phyloP scores from a whole-genome alignment of 2,329 filamentous ascomycete genomes.

The Penicillium nordicum region DNA sequence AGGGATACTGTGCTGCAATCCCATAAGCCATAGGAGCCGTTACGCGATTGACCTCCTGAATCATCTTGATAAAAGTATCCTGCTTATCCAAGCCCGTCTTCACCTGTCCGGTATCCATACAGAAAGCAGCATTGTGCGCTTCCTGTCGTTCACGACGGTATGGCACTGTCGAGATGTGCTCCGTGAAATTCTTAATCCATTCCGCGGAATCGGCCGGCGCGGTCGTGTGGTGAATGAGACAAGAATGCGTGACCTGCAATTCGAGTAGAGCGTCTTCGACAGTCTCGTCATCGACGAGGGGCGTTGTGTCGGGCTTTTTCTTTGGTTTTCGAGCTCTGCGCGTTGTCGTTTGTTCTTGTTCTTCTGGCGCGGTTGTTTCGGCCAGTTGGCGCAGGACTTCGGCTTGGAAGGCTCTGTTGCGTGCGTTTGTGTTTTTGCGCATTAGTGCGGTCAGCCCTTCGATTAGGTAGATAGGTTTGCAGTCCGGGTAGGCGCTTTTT shows the following conservation, averaged over 20 bases:
- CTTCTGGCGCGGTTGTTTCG: slow-evolving; percentile 33
- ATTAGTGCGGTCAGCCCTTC: slow-evolving; percentile 66
- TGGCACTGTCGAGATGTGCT: slow-evolving; percentile 72
- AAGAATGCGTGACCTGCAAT: slow-evolving; percentile 65
- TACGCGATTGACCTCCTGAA: slow-evolving; percentile 70
- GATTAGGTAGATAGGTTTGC: slow-evolving; percentile 65
- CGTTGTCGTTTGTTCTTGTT: slow-evolving; percentile 18
- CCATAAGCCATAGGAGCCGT: slow-evolving; percentile 71
- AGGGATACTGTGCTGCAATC: slow-evolving; percentile 60
- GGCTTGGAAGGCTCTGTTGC: slow-evolving; percentile 65
- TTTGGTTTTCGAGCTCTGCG: slow-evolving; percentile 30
- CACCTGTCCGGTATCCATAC: slow-evolving; percentile 76
- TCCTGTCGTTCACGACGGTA: slow-evolving; percentile 56
- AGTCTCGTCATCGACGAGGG: slow-evolving; percentile 62
- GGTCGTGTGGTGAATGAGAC: slow-evolving; percentile 67
- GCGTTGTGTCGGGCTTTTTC: slow-evolving; percentile 41
- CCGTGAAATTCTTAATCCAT: slow-evolving; percentile 71
- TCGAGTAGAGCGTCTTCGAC: slow-evolving; percentile 69
- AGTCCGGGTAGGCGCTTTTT: slow-evolving; percentile 51
- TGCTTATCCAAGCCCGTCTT: slow-evolving; percentile 61
- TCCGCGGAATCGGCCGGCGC: slow-evolving; percentile 62
- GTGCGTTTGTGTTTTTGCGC: slow-evolving; percentile 63
- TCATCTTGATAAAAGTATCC: slow-evolving; percentile 71
- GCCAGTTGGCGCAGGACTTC: slow-evolving; percentile 55
- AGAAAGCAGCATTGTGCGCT: slow-evolving; percentile 58